Evolutionary conservation across 164 flowering plant species (phyloP).

Genomic region (Tetrastigma voinierianum): DNA sequence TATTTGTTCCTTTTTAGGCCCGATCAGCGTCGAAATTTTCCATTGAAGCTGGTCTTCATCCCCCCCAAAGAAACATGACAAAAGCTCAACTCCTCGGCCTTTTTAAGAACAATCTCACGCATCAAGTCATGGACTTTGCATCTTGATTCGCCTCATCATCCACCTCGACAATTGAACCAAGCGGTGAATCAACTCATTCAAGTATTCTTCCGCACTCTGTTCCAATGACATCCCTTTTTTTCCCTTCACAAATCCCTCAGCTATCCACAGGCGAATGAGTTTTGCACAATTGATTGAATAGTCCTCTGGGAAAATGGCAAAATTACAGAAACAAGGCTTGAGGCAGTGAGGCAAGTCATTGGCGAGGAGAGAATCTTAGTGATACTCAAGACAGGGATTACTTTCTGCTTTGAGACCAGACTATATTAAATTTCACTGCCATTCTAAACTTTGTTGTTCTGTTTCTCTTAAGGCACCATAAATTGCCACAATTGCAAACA

Average conservation of each 20-base stretch:
- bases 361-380: slow-evolving; percentile 1
- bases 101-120: slow-evolving; percentile 21
- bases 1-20: too few species aligned
- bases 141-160: not conserved
- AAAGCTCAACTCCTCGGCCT: slow-evolving; percentile 17
- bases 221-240: too few species aligned
- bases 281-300: not conserved
- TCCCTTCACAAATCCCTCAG: not conserved
- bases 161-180: slow-evolving; percentile 20
- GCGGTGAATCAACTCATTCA: slow-evolving; percentile 25
- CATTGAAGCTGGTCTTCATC: not conserved
- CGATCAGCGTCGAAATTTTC: slow-evolving; percentile 21
- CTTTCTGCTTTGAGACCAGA: not conserved
- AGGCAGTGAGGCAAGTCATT: slow-evolving; percentile 10
- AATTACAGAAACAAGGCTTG: slow-evolving; percentile 15
- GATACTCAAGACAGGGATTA: not conserved
- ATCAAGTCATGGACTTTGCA: slow-evolving; percentile 28
- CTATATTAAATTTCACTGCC: slow-evolving; percentile 11
- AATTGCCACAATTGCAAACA: slow-evolving; percentile 6
- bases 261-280: slow-evolving; percentile 13
- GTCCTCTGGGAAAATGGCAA: slow-evolving; percentile 17
- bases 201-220: slow-evolving; percentile 21
- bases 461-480: slow-evolving; percentile 7
- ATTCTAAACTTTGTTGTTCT: not conserved
- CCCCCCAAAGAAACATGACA: not conserved